A percentile compares a stretch with the other conserved stretches of the same genome.
These are phyloP conservation scores for Lomentospora prolificans DNA, from an alignment of 2,329 filamentous ascomycete genomes.

Conservation along the genomic window DNA sequence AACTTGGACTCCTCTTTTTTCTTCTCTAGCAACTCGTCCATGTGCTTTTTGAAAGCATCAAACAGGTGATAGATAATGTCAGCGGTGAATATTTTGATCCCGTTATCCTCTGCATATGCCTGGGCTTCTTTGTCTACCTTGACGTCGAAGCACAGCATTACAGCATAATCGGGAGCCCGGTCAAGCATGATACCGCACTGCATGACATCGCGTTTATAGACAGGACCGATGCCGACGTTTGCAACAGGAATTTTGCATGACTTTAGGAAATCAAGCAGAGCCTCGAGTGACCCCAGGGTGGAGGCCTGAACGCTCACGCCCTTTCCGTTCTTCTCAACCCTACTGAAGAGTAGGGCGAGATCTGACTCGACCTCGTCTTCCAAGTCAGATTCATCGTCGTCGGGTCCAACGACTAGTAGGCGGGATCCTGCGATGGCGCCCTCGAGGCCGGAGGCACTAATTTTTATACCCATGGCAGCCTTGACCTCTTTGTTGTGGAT, in stretches of 20 bases:
- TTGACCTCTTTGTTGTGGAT: constrained; percentile 99
- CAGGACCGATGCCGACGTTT: constrained; percentile 93
- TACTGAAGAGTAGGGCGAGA: constrained; percentile 80
- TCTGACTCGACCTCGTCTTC: constrained; percentile 95
- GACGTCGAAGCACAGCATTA: constrained; percentile 99
- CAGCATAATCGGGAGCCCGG: constrained; percentile 88
- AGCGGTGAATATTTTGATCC: constrained; percentile 95
- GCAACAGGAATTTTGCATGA: constrained; percentile 94
- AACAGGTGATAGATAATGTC: constrained; percentile 99
- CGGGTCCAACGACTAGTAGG: constrained; percentile 83
- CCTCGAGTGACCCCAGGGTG: constrained; percentile 92
- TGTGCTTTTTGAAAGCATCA: constrained; percentile 91
- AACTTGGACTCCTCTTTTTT: constrained; percentile 96
- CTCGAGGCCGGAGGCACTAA: constrained; percentile 90
- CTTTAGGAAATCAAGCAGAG: constrained; percentile 90
- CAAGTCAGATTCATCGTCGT: constrained; percentile 94
- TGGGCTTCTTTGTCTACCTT: constrained; percentile 97
- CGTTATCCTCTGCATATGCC: constrained; percentile 82
- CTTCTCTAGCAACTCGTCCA: constrained; percentile 75
- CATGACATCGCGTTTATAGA: constrained; percentile 97
- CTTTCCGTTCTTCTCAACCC: constrained; percentile 82
- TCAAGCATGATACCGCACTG: constrained; percentile 93
- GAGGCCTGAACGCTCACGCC: constrained; percentile 97
- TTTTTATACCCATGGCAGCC: constrained; percentile 97
- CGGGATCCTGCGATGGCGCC: constrained; percentile 93